phyloP scores from a whole-genome alignment of 306 rosid species.

The Quercus variabilis region DNA sequence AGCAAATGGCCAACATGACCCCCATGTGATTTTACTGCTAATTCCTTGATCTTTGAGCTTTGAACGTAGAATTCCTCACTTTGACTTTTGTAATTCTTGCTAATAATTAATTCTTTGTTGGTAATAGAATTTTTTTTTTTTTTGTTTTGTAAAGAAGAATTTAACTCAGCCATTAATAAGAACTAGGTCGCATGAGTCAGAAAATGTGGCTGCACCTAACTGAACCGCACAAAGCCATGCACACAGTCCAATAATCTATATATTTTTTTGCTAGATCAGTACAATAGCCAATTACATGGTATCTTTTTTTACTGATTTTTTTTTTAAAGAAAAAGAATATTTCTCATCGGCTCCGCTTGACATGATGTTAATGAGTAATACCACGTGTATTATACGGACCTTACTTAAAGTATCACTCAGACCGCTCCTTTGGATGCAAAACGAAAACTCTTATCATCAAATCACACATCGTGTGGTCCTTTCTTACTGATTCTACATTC shows the following conservation, averaged over 20 bases:
- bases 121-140: neutral
- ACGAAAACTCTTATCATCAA: no score
- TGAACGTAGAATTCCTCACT: slow-evolving; percentile 24
- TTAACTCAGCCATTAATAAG: neutral
- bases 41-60: slow-evolving; percentile 38
- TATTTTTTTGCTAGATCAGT: neutral
- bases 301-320: neutral
- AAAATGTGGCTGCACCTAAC: slow-evolving; percentile 2
- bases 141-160: neutral
- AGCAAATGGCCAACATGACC: slow-evolving; percentile 23
- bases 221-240: neutral
- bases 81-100: slow-evolving; percentile 24
- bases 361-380: no score
- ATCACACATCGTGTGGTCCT: no score
- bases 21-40: slow-evolving; percentile 46
- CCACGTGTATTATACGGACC: rapidly evolving
- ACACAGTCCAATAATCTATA: neutral
- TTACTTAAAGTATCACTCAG: rapidly evolving
- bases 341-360: rapidly evolving
- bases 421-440: no score
- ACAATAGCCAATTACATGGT: neutral
- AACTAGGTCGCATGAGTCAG: slow-evolving; percentile 1
- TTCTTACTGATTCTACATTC: neutral
- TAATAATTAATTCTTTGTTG: no score
- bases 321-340: neutral